phyloP scores from a whole-genome alignment of 176 grass and related monocot species.

The Aegilops longissima region DNA sequence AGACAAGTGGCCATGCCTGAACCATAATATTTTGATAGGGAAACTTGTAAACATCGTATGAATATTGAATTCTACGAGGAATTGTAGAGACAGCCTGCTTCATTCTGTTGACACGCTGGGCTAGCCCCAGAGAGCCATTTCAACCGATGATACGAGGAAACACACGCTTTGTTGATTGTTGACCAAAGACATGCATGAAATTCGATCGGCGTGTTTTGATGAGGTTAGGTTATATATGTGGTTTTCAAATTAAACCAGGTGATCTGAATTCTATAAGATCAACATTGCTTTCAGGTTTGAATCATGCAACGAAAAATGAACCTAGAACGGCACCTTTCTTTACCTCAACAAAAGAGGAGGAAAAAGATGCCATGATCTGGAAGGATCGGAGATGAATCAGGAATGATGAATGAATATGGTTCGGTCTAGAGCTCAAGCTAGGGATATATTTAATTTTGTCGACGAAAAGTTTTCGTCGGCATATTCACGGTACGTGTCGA shows the following conservation, averaged over 20 bases:
- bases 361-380: not conserved
- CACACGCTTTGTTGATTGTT: conserved; percentile 1
- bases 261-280: not conserved
- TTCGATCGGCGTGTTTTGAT: not conserved
- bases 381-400: not conserved
- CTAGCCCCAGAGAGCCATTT: not conserved
- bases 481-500: not conserved
- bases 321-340: not conserved
- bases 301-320: not conserved
- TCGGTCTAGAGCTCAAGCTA: not conserved
- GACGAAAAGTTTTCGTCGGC: not conserved
- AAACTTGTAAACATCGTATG: conserved; percentile 11
- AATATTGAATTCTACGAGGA: not conserved
- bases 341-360: not conserved
- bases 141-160: not conserved
- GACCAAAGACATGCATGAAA: conserved; percentile 1
- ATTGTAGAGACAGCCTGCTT: conserved; percentile 6
- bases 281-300: not conserved
- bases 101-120: conserved; percentile 26
- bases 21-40: not conserved
- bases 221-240: not conserved
- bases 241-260: not conserved
- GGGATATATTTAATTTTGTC: not conserved
- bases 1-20: not conserved
- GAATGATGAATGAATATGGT: not conserved